Evolutionary conservation across 2,329 filamentous ascomycete species (phyloP).

Genomic region (Aspergillus brunneoviolaceus): DNA sequence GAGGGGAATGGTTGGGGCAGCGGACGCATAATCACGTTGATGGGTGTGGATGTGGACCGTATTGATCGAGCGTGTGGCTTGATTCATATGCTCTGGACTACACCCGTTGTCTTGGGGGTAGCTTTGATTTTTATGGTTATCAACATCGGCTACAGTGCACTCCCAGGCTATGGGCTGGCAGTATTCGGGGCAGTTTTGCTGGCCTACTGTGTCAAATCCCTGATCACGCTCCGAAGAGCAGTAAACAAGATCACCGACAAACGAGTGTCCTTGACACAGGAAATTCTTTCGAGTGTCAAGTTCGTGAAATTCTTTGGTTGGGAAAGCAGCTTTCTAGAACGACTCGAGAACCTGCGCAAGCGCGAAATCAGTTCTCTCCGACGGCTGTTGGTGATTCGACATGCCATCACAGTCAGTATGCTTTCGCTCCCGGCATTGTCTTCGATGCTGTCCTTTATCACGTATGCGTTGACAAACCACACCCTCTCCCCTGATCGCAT

Average conservation of each 20-base stretch:
- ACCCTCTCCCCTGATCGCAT: constrained; percentile 71
- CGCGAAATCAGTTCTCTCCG: constrained; percentile 77
- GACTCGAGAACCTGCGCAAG: constrained; percentile 70
- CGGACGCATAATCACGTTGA: constrained; percentile 85
- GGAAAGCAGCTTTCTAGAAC: constrained; percentile 80
- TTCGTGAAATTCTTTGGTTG: constrained; percentile 97
- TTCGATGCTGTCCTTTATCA: constrained; percentile 93
- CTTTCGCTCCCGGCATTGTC: constrained; percentile 66
- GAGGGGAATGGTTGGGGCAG: constrained; percentile 88
- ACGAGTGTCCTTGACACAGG: constrained; percentile 84
- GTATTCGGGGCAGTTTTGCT: constrained; percentile 75
- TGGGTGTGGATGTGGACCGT: constrained; percentile 94
- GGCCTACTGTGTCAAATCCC: constrained; percentile 70
- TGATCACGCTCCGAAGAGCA: constrained; percentile 70
- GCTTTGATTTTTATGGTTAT: constrained; percentile 78
- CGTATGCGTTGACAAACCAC: constrained; percentile 65
- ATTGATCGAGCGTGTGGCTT: constrained; percentile 84
- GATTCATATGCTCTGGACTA: constrained; percentile 89
- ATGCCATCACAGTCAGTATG: constrained; percentile 66
- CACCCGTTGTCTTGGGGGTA: constrained; percentile 74
- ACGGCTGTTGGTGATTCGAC: constrained; percentile 75
- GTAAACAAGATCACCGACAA: constrained; percentile 97
- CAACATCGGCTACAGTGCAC: constrained; percentile 85
- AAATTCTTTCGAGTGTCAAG: constrained; percentile 82
- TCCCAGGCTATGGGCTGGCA: constrained; percentile 82